These are phyloP conservation scores for Polytrichum commune DNA, from an alignment of 225 moss, liverwort and hornwort species.

Conservation along the genomic window DNA sequence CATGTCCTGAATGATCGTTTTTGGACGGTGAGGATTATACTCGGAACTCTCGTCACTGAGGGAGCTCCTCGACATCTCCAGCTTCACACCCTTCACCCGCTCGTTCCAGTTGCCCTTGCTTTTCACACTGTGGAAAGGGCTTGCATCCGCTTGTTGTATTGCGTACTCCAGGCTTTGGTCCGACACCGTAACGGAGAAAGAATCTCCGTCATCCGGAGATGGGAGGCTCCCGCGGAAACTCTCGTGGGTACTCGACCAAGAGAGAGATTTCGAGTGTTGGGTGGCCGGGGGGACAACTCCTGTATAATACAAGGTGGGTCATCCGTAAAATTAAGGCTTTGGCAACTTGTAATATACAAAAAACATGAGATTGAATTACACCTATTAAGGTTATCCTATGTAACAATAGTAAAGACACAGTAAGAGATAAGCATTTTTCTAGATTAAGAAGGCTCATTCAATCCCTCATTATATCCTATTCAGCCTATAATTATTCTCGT, in stretches of 20 bases:
- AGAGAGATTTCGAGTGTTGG: not conserved
- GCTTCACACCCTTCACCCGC: not conserved
- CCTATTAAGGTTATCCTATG: no score
- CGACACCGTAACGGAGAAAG: not conserved
- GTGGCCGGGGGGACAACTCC: no score
- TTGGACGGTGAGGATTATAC: conserved; percentile 11
- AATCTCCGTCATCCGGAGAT: conserved; percentile 1
- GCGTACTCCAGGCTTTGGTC: not conserved
- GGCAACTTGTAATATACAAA: no score
- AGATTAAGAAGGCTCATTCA: no score
- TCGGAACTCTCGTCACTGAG: not conserved
- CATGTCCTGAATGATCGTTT: conserved; percentile 49
- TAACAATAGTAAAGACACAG: no score
- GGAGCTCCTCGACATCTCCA: not conserved
- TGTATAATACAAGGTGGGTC: no score
- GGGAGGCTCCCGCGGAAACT: conserved; percentile 1
- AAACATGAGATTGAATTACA: no score
- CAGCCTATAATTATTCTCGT: no score
- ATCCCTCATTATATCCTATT: no score
- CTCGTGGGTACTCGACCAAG: not conserved
- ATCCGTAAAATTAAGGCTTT: no score
- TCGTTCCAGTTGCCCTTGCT: conserved; percentile 25
- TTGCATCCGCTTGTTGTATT: not conserved
- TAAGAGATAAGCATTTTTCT: no score
- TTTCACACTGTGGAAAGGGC: conserved; percentile 27